These are phyloP conservation scores for Diaporthe eres DNA, from an alignment of 2,329 filamentous ascomycete genomes.

Conservation along the genomic window DNA sequence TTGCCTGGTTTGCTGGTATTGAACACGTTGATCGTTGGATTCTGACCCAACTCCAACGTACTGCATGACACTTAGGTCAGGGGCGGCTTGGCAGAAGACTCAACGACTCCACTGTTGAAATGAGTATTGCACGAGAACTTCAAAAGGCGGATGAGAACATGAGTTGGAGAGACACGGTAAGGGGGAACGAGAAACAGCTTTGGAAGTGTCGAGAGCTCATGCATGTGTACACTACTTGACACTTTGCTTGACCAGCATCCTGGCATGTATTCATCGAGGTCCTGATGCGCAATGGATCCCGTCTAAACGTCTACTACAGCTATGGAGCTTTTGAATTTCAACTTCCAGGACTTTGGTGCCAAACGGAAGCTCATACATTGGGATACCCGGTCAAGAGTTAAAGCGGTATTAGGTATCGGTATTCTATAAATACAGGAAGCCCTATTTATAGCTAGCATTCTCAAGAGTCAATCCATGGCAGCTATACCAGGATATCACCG, in stretches of 20 bases:
- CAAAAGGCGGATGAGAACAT: neutral
- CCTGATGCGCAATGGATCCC: too few species aligned
- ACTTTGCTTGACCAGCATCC: neutral
- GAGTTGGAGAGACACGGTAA: neutral
- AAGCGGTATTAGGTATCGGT: neutral
- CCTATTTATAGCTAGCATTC: neutral
- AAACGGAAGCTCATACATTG: neutral
- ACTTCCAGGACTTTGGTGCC: too few species aligned
- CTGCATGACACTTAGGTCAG: conserved; percentile 5
- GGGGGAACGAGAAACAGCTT: neutral
- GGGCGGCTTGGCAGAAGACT: conserved; percentile 13
- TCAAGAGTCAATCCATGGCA: neutral
- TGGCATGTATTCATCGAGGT: neutral
- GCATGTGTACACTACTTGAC: too few species aligned
- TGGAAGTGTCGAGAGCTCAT: neutral
- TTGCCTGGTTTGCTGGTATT: neutral
- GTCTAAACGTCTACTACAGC: too few species aligned
- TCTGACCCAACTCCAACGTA: neutral
- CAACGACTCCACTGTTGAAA: neutral
- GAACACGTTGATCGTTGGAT: conserved; percentile 9
- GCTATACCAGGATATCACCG: neutral
- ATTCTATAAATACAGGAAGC: neutral
- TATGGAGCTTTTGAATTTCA: too few species aligned
- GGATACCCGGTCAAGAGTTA: too few species aligned
- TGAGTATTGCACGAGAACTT: neutral